Evolutionary conservation across 2,329 filamentous ascomycete genomes (phyloP).

Genomic region (Hypoxylon sp.): DNA sequence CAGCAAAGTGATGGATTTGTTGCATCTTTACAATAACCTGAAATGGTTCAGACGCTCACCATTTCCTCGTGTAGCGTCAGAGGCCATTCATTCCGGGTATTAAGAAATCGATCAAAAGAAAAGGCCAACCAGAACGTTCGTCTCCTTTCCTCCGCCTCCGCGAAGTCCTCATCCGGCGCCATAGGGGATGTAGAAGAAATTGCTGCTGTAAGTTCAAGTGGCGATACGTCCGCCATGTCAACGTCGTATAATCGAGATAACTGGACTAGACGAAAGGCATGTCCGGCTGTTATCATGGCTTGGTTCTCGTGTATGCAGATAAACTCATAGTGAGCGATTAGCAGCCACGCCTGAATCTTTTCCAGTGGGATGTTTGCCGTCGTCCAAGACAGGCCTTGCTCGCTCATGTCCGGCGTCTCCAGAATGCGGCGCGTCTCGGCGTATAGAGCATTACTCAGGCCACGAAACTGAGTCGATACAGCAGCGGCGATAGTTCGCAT

Average conservation of each 20-base stretch:
- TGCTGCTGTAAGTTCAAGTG: neutral
- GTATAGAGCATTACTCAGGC: slow-evolving; percentile 2
- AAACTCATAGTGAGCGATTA: slow-evolving; percentile 17
- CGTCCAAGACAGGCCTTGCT: neutral
- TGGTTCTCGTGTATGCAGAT: neutral
- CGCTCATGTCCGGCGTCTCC: neutral
- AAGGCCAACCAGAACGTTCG: slow-evolving; percentile 40
- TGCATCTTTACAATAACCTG: neutral
- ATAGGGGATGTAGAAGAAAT: neutral
- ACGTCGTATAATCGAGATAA: slow-evolving; percentile 8
- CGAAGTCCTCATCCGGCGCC: neutral
- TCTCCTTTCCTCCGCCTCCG: slow-evolving; percentile 3
- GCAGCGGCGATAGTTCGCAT: slow-evolving; percentile 9
- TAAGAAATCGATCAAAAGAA: slow-evolving; percentile 52
- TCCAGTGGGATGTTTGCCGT: slow-evolving; percentile 1
- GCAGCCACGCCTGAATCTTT: slow-evolving; percentile 16
- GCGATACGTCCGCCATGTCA: neutral
- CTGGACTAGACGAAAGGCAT: slow-evolving; percentile 18
- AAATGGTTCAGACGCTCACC: neutral
- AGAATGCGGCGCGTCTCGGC: neutral
- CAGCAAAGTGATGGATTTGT: neutral
- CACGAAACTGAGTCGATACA: slow-evolving; percentile 2
- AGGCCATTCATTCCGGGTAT: slow-evolving; percentile 49
- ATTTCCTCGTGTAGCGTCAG: slow-evolving; percentile 50
- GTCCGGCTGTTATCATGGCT: slow-evolving; percentile 9